phyloP scores from a whole-genome alignment of 352 stramenopile species.

The Globisporangium orthogonon region DNA sequence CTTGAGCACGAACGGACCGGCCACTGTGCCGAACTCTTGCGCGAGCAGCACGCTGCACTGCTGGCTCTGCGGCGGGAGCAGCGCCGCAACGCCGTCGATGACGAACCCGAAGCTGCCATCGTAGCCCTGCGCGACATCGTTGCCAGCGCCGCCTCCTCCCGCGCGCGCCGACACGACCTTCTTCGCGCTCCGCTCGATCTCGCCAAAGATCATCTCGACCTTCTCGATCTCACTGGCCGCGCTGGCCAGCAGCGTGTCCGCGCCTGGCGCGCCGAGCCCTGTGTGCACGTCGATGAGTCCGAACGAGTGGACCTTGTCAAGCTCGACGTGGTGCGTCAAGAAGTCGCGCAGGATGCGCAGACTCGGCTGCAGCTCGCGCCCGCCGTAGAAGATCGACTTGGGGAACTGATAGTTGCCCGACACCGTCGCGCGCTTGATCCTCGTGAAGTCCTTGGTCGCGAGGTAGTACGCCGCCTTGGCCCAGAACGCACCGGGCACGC shows the following conservation, averaged over 20 bases:
- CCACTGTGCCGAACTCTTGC: slow-evolving; percentile 74
- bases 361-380: slow-evolving; percentile 63
- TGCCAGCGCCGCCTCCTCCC: slow-evolving; percentile 18
- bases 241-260: slow-evolving; percentile 54
- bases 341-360: slow-evolving; percentile 57
- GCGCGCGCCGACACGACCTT: slow-evolving; percentile 5
- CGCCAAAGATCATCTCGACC: slow-evolving; percentile 17
- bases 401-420: slow-evolving; percentile 88
- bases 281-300: slow-evolving; percentile 93
- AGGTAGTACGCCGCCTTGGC: slow-evolving; percentile 24
- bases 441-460: slow-evolving; percentile 27
- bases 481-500: slow-evolving; percentile 39
- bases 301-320: slow-evolving; percentile 28
- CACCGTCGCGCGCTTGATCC: slow-evolving; percentile 84
- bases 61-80: slow-evolving; percentile 15
- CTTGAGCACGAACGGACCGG: slow-evolving; percentile 48
- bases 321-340: slow-evolving; percentile 40
- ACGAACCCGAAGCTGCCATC: slow-evolving; percentile 40
- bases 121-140: slow-evolving; percentile 42
- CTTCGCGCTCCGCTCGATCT: slow-evolving; percentile 2
- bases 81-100: slow-evolving; percentile 23
- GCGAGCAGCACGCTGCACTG: slow-evolving; percentile 14
- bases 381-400: slow-evolving; percentile 84
- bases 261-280: slow-evolving; percentile 68
- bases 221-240: slow-evolving; percentile 1